Evolutionary conservation across 495 filamentous ascomycete genomes (phyloP), one percentile per base, ranked within the genome.

Genomic region (Neurospora sp.): DNA sequence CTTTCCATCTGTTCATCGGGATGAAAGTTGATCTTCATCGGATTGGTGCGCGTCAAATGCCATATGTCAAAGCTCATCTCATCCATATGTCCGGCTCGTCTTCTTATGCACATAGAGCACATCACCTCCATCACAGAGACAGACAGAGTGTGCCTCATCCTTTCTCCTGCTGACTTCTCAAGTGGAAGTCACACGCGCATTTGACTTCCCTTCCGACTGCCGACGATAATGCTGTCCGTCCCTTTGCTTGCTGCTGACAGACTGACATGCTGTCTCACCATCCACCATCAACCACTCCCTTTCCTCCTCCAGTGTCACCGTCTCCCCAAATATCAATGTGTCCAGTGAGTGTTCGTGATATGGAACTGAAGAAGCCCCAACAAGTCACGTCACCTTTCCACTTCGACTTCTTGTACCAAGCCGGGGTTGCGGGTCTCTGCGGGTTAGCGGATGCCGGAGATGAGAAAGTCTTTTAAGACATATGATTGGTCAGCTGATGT

Each of bases 371-470:
- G 35, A 35, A 35, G 46, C 10, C 46, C 20, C 46, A 54, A 54
- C 10, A 54, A 54, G 46, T 54, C 46, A 54, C 46, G 46, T 54
- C 46, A 54, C 46, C 6, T 27, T 54, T 23, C 46, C 46, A 23
- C 44, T 23, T 48, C 41, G 18, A 44, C 41, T 46, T 31, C 31
- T n/a, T 46, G 41, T 1, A 31, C 41, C 44, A 48, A 4, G n/a
- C 20, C 20, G 20, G 23, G 44, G 10, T 12, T 31, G 27, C 12
- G 70, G 75, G 42, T 75, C 66, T 69, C 42, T 73, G 71, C 76
- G 77, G 76, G 72, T 62, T 71, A 78, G 76, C 73, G 76, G 78
- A 76, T 74, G 54, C 5, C 54, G 5, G 54, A 31, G 12, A 35
- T 62, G 54, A 62, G 12, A 31, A 31, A 3, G 6, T 7, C 23